Evolutionary conservation across 2,329 filamentous ascomycete genomes (phyloP), one percentile per base, ranked within the genome.

Genomic region (Arthroderma uncinatum): DNA sequence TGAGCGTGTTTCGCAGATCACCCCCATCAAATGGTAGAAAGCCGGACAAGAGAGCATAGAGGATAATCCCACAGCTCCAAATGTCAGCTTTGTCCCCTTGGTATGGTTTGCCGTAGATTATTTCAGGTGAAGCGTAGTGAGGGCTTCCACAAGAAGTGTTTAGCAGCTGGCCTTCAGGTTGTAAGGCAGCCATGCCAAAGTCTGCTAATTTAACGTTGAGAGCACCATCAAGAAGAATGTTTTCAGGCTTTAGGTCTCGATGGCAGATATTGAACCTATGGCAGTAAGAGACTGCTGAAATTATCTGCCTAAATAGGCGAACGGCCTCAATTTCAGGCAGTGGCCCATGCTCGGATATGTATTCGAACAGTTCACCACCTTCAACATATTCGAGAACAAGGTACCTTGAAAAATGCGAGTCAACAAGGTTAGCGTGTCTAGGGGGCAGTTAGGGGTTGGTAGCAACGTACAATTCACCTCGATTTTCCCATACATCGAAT

Each of bases 401-500:
- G 69, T 97, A 97, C 58, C 91, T 96, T 62, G 40, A n/a, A 33
- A 40, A n/a, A 12, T 12, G 1, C 60, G 72, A 55, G 53, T 33
- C 16, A 5, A 37, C 7, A 14, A 36, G 7, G 57, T 71, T 59
- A 72, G 66, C 56, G 55, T 34, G 33, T 14, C 9, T 23, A 9
- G 21, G 21, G 23, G n/a, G n/a, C 16, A 48, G n/a, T 1, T 48
- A 28, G 14, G n/a, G 10, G 25, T 48, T 23, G 23, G 28, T 23
- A 19, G 19, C 1, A n/a, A 74, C 87, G 76, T 78, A 96, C 88
- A 98, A 85, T 71, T 98, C 91, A 57, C 89, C 87, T 21, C 88
- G 82, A 68, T 96, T 97, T 74, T 98, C 93, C 92, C 92, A 98
- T 30, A 98, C 92, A 73, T 98, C 93, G 68, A 92, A 93, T 8